These are phyloP conservation scores for Glarea lozoyensis DNA, from an alignment of 495 filamentous ascomycete genomes.

Conservation along the genomic window DNA sequence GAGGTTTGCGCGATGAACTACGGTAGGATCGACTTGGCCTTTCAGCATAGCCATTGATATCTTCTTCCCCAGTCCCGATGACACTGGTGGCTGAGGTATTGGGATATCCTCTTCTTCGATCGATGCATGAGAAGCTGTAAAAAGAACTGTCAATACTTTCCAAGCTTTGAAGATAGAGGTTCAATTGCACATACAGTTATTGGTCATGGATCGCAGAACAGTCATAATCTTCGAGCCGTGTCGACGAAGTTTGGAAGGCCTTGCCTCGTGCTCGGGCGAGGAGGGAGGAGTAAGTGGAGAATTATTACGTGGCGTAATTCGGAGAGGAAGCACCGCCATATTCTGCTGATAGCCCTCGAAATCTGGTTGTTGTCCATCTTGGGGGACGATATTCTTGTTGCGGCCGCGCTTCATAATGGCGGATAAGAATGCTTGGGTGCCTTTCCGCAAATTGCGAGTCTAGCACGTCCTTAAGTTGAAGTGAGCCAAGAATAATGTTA, in stretches of 20 bases:
- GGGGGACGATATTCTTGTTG: constrained; percentile 8
- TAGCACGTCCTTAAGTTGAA: no score
- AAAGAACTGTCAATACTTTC: no score
- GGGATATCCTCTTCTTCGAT: background rate
- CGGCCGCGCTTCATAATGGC: constrained; percentile 12
- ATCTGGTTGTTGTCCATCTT: background rate
- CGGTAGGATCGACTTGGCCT: constrained; percentile 31
- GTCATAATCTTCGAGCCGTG: constrained; percentile 34
- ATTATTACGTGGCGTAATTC: background rate
- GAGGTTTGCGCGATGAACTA: constrained; percentile 32
- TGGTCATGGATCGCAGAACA: constrained; percentile 36
- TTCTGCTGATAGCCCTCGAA: constrained; percentile 5
- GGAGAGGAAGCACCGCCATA: background rate
- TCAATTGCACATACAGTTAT: constrained; percentile 26
- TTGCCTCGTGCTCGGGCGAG: constrained; percentile 1
- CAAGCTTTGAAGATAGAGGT: background rate
- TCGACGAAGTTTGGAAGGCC: constrained; percentile 26
- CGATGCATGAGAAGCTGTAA: constrained; percentile 15
- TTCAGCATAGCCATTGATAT: constrained; percentile 36
- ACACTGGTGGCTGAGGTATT: no score
- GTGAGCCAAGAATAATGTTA: no score
- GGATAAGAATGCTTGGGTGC: background rate
- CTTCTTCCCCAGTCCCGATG: constrained; percentile 24
- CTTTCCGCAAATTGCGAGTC: no score
- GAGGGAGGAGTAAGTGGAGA: constrained; percentile 3